These are phyloP conservation scores for Linum usitatissimum DNA, from an alignment of 345 rosid species.

Conservation along the genomic window DNA sequence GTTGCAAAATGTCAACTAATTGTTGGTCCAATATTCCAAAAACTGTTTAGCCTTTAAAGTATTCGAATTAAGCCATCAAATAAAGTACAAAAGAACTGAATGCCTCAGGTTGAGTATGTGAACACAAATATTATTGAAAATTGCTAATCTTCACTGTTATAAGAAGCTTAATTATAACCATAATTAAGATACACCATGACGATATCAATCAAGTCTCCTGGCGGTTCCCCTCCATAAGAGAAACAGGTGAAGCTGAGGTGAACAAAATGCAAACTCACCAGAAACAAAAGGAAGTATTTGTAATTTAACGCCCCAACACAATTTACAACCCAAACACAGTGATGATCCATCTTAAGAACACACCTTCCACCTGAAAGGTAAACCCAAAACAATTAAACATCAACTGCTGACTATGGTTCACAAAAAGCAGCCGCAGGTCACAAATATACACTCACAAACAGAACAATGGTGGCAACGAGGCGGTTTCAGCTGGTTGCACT, in stretches of 20 bases:
- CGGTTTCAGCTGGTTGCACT: conserved; percentile 84
- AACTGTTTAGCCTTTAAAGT: neutral
- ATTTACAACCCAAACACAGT: conserved; percentile 99
- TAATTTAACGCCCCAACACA: conserved; percentile 94
- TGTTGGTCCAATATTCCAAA: neutral
- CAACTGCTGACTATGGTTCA: conserved; percentile 1
- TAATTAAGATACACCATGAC: neutral
- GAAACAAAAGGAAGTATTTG: conserved; percentile 86
- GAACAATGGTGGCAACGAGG: conserved; percentile 97
- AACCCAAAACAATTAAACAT: conserved; percentile 10
- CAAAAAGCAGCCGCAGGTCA: neutral
- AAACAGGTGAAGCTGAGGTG: neutral
- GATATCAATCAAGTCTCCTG: neutral
- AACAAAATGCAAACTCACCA: conserved; percentile 44
- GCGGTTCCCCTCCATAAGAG: neutral
- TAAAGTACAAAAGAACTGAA: neutral
- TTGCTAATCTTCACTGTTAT: neutral
- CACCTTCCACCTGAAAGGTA: conserved; percentile 70
- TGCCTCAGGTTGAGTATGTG: too few relatives aligned
- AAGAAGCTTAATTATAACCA: neutral
- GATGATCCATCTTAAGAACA: conserved; percentile 93
- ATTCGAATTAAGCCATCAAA: neutral
- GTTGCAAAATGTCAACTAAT: neutral
- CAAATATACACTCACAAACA: conserved; percentile 55
- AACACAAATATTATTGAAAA: too few relatives aligned